Evolutionary conservation across 2,329 filamentous ascomycete genomes (phyloP).

Genomic region (Trichoderma asperellum): DNA sequence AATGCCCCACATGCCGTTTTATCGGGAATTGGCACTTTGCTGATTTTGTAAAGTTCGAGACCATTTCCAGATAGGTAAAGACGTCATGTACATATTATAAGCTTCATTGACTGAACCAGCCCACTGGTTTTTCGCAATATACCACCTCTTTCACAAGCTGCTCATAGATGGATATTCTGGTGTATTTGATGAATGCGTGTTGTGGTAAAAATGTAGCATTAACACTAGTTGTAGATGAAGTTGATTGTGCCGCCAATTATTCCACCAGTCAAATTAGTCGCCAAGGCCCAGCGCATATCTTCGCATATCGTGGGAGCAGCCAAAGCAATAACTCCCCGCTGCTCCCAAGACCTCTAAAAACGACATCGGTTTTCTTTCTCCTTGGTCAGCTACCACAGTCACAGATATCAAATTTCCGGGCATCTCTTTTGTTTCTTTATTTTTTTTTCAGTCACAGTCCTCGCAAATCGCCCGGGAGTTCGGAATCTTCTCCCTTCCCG

Average conservation of each 20-base stretch:
- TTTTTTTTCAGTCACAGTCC: not conserved
- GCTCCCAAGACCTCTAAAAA: not conserved
- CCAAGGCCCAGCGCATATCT: not conserved
- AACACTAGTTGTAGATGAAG: not conserved
- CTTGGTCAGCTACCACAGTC: not conserved
- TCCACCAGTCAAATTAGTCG: constrained; percentile 24
- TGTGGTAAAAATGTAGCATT: not conserved
- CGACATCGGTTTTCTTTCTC: not conserved
- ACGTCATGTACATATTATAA: not conserved
- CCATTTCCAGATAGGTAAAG: not conserved
- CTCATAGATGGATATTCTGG: not conserved
- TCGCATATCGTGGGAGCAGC: not conserved
- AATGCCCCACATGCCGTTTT: not conserved
- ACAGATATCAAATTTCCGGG: not conserved
- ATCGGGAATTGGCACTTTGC: not conserved
- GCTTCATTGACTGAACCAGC: not conserved
- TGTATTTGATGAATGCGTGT: not conserved
- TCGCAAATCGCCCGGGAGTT: not conserved
- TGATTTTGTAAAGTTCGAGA: not conserved
- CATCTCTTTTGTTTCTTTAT: not conserved
- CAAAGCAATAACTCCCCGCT: not conserved
- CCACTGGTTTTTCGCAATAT: not conserved
- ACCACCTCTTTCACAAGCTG: not conserved
- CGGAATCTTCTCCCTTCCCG: not conserved
- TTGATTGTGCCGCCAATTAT: constrained; percentile 11